Conservation (phyloP, 768 basidiomycete genomes). For the Leccinum imitatum region DNA sequence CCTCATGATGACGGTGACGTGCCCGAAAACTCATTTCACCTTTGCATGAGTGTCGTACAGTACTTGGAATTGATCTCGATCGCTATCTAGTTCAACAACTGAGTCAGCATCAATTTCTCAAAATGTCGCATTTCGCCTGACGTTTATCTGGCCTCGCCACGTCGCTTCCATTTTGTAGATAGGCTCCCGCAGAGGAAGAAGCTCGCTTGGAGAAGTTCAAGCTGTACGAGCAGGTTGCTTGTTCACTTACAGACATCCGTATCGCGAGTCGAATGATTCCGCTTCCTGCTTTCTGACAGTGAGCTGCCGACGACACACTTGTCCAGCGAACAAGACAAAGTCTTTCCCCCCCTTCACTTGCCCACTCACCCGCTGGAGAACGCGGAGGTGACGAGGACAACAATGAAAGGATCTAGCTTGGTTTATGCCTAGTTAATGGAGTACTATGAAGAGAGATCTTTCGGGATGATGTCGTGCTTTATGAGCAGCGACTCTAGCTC, state of each 20-base stretch:
- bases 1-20: no score
- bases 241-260: neutral
- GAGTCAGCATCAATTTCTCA: no score
- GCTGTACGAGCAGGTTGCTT: neutral
- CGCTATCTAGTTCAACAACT: no score
- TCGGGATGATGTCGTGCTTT: conserved; percentile 65
- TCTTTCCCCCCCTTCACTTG: no score
- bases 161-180: no score
- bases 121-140: no score
- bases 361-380: neutral
- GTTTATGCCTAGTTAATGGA: neutral
- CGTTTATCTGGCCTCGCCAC: no score
- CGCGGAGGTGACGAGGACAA: neutral
- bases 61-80: no score
- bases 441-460: neutral
- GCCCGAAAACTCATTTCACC: no score
- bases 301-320: neutral
- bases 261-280: neutral
- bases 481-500: conserved; percentile 83
- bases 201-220: neutral
- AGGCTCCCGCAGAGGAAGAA: neutral
- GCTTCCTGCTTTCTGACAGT: neutral
- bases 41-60: no score
- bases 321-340: neutral
- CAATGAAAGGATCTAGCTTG: neutral